Evolutionary conservation across 2,329 filamentous ascomycete species (phyloP).

Genomic region (Orbilia brochopaga): DNA sequence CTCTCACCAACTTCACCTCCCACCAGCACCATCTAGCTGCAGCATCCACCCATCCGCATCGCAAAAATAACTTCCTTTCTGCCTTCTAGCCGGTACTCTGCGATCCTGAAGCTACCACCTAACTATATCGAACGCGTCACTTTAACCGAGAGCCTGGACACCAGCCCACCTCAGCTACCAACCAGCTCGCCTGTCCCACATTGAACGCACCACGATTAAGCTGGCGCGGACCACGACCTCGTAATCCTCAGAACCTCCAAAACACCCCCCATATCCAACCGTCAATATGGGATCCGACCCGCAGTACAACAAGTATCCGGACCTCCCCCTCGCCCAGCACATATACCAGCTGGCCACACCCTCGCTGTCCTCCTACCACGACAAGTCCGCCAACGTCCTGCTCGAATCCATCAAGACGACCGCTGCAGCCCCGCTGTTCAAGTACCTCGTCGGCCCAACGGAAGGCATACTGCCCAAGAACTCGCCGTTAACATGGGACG

Average conservation of each 20-base stretch:
- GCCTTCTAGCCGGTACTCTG: neutral
- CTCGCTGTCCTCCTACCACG: slow-evolving; percentile 71
- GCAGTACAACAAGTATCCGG: slow-evolving; percentile 83
- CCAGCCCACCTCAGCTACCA: no score
- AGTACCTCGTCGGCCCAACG: slow-evolving; percentile 78
- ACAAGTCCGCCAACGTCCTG: slow-evolving; percentile 73
- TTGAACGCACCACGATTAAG: neutral
- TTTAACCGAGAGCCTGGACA: no score
- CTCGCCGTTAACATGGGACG: slow-evolving; percentile 87
- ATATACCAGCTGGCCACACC: slow-evolving; percentile 87
- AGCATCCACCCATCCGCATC: neutral
- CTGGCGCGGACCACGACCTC: neutral
- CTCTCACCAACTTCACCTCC: neutral
- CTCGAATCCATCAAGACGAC: slow-evolving; percentile 82
- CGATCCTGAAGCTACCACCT: no score
- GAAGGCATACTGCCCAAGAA: slow-evolving; percentile 65
- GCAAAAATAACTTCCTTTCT: neutral
- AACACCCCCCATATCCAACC: slow-evolving; percentile 2
- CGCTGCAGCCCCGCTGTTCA: slow-evolving; percentile 87
- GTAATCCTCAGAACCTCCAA: neutral
- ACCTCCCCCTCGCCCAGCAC: slow-evolving; percentile 80
- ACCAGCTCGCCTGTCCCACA: neutral
- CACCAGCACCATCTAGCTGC: neutral
- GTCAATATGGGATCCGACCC: slow-evolving; percentile 64
- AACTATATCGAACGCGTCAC: no score